These are phyloP conservation scores for Termitomyces sp. DNA, from an alignment of 768 basidiomycete genomes.

Conservation along the genomic window DNA sequence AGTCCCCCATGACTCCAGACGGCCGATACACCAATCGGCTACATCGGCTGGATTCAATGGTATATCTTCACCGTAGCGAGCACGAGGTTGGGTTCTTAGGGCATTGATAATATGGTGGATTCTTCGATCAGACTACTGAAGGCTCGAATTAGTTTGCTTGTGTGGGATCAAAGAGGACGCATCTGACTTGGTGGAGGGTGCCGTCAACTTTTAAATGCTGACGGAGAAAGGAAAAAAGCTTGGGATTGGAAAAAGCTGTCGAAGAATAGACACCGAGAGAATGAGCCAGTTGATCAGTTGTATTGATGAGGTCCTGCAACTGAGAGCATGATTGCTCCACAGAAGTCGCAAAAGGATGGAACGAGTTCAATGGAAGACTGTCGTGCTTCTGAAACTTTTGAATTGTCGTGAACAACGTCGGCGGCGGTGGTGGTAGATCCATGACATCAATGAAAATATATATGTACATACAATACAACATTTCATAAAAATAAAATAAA, in stretches of 20 bases:
- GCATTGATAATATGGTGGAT: constrained; percentile 45
- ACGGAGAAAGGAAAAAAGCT: constrained; percentile 64
- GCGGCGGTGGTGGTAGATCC: constrained; percentile 21
- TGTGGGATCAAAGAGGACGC: constrained; percentile 1
- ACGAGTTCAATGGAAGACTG: constrained; percentile 29
- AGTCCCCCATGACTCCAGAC: constrained; percentile 59
- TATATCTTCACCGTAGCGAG: constrained; percentile 60
- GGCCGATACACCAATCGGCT: constrained; percentile 55
- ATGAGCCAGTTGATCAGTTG: constrained; percentile 49
- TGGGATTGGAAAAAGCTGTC: constrained; percentile 54
- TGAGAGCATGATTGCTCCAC: constrained; percentile 38
- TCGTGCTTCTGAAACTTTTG: constrained; percentile 38
- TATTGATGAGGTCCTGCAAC: constrained; percentile 49
- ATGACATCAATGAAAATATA: constrained; percentile 8
- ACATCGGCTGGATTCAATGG: constrained; percentile 45
- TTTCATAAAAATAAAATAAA: not conserved
- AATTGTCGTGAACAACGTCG: constrained; percentile 40
- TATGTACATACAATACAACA: not conserved
- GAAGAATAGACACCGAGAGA: constrained; percentile 51
- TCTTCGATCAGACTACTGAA: constrained; percentile 49
- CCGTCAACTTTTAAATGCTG: constrained; percentile 56
- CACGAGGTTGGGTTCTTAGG: constrained; percentile 42
- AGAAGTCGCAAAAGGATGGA: constrained; percentile 43
- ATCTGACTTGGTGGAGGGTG: constrained; percentile 49
- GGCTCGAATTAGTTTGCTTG: constrained; percentile 8